phyloP scores from a whole-genome alignment of 1,284 basidiomycete species.

The Sphaerobolus stellatus region DNA sequence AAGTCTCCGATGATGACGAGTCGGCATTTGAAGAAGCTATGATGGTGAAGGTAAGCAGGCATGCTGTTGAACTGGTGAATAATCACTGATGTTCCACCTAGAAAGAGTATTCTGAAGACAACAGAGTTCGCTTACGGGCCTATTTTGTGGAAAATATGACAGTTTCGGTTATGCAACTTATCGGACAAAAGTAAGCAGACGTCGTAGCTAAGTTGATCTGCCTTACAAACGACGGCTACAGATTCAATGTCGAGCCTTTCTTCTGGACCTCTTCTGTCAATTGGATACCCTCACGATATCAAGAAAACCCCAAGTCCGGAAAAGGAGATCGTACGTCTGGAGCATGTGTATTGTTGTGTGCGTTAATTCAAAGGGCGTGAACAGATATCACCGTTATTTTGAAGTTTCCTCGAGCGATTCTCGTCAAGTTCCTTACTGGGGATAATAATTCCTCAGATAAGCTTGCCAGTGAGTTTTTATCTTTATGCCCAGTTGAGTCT shows the following conservation, averaged over 20 bases:
- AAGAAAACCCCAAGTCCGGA: conserved; percentile 36
- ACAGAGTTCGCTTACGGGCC: conserved; percentile 39
- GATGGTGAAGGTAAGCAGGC: conserved; percentile 27
- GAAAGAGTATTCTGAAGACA: conserved; percentile 32
- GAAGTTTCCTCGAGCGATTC: conserved; percentile 32
- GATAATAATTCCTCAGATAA: not conserved
- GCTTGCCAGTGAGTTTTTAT: not conserved
- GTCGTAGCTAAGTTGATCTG: not conserved
- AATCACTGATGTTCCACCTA: conserved; percentile 1
- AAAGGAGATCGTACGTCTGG: conserved; percentile 42
- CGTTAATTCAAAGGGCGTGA: not conserved
- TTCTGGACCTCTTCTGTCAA: conserved; percentile 51
- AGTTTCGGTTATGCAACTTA: conserved; percentile 46
- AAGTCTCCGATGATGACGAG: conserved; percentile 22
- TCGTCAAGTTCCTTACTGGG: not conserved
- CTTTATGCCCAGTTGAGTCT: not conserved
- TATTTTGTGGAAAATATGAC: conserved; percentile 45
- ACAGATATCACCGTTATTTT: conserved; percentile 53
- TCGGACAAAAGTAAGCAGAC: conserved; percentile 41
- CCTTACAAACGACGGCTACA: conserved; percentile 15
- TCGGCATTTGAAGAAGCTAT: conserved; percentile 36
- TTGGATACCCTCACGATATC: conserved; percentile 50
- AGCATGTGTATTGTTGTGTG: not conserved
- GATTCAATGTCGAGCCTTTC: conserved; percentile 53
- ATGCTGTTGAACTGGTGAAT: not conserved